Conservation (phyloP, 192 early-diverging fungal species). For the Coemansia reversa region DNA sequence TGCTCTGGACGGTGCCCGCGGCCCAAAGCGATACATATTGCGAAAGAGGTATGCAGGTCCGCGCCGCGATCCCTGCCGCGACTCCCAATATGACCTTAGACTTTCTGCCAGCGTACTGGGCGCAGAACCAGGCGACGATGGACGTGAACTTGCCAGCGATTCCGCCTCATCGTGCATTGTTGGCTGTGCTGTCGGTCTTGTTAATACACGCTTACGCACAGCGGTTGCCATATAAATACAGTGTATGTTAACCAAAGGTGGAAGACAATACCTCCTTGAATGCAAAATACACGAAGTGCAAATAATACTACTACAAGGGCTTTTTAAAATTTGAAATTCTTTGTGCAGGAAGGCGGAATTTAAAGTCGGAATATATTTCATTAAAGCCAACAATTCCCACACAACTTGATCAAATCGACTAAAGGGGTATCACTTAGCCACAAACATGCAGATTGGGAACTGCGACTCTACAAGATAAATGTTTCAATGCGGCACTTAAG, state of each 20-base stretch:
- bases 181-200: slow-evolving; percentile 4
- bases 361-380: not conserved
- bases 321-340: too few species aligned
- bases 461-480: too few species aligned
- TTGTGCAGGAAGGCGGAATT: not conserved
- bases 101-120: slow-evolving; percentile 50
- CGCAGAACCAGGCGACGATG: slow-evolving; percentile 35
- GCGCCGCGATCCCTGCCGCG: slow-evolving; percentile 29
- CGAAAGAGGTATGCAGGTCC: slow-evolving; percentile 23
- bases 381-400: too few species aligned
- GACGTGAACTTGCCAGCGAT: slow-evolving; percentile 19
- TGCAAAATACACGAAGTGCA: not conserved
- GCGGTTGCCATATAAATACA: not conserved
- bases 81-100: slow-evolving; percentile 49
- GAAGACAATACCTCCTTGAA: not conserved
- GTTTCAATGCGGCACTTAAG: too few species aligned
- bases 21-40: slow-evolving; percentile 22
- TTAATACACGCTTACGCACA: not conserved
- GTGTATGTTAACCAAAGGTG: too few species aligned
- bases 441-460: too few species aligned
- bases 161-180: slow-evolving; percentile 9
- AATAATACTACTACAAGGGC: slow-evolving; percentile 1
- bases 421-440: too few species aligned
- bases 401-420: too few species aligned
- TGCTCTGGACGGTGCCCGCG: slow-evolving; percentile 9